Conservation (phyloP, 768 basidiomycete genomes). For the Sporobolomyces roseus region DNA sequence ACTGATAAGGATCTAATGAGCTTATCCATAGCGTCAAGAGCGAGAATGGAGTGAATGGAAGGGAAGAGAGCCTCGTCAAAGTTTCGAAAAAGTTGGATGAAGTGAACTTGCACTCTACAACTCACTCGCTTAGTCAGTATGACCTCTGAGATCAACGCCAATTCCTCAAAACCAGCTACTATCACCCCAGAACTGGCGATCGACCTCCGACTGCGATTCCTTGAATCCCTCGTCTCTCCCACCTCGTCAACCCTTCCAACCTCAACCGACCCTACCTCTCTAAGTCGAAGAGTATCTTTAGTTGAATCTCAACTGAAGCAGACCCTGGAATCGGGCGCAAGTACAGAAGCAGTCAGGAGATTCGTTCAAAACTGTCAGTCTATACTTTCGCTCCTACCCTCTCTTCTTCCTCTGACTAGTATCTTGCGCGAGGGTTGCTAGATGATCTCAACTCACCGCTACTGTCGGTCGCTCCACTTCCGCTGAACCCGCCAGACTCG, state of each 20-base stretch:
- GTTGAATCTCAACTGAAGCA: conserved; percentile 21
- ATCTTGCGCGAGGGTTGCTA: neutral
- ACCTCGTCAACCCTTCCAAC: neutral
- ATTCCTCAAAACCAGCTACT: neutral
- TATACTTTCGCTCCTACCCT: neutral
- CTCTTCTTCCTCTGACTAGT: neutral
- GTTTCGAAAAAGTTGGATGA: too few relatives aligned
- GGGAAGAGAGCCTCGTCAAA: too few relatives aligned
- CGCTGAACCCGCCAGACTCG: neutral
- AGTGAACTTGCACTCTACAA: too few relatives aligned
- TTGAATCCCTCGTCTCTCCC: conserved; percentile 38
- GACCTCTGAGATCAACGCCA: neutral
- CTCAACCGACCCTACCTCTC: neutral
- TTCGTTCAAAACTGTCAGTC: conserved; percentile 41
- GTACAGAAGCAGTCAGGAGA: conserved; percentile 37
- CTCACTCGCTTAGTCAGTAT: too few relatives aligned
- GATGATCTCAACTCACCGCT: conserved; percentile 41
- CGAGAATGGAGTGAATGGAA: too few relatives aligned
- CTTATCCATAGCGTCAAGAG: too few relatives aligned
- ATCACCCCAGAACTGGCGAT: conserved; percentile 27
- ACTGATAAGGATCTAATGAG: neutral
- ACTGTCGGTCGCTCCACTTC: conserved; percentile 25
- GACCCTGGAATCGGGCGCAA: conserved; percentile 13
- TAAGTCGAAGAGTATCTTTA: conserved; percentile 21
- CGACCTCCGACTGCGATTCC: conserved; percentile 41